phyloP scores from a whole-genome alignment of 768 basidiomycete genomes.

The Porphyrellus cyaneotinctus region DNA sequence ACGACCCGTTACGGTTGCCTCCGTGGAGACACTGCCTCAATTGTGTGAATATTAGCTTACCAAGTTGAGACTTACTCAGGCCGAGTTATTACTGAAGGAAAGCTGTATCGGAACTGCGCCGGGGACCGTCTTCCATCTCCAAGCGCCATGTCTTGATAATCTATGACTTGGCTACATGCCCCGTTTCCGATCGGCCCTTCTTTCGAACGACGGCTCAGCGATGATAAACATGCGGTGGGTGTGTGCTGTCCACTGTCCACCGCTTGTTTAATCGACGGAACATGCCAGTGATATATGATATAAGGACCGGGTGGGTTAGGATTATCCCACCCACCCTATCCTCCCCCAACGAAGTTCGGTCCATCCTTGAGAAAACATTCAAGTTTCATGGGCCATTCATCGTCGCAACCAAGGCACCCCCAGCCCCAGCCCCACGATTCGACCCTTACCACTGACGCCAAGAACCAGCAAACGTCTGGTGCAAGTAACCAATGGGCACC shows the following conservation, averaged over 20 bases:
- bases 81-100: too few relatives aligned
- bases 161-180: too few relatives aligned
- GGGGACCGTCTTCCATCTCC: too few relatives aligned
- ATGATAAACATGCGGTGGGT: background rate
- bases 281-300: background rate
- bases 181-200: constrained; percentile 5
- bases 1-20: too few relatives aligned
- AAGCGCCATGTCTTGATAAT: too few relatives aligned
- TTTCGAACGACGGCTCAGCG: background rate
- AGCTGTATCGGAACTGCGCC: too few relatives aligned
- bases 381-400: constrained; percentile 9
- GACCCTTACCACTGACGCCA: background rate
- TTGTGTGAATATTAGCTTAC: too few relatives aligned
- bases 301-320: background rate
- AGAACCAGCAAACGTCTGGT: constrained; percentile 1
- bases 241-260: background rate
- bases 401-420: constrained; percentile 7
- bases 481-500: background rate
- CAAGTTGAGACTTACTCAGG: too few relatives aligned
- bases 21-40: too few relatives aligned
- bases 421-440: constrained; percentile 6
- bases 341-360: constrained; percentile 1
- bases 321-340: background rate
- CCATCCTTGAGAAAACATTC: constrained; percentile 4
- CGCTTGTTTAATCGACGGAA: background rate